Base-by-base conservation (phyloP, 768 basidiomycete species). In the Asterophora parasitica region DNA sequence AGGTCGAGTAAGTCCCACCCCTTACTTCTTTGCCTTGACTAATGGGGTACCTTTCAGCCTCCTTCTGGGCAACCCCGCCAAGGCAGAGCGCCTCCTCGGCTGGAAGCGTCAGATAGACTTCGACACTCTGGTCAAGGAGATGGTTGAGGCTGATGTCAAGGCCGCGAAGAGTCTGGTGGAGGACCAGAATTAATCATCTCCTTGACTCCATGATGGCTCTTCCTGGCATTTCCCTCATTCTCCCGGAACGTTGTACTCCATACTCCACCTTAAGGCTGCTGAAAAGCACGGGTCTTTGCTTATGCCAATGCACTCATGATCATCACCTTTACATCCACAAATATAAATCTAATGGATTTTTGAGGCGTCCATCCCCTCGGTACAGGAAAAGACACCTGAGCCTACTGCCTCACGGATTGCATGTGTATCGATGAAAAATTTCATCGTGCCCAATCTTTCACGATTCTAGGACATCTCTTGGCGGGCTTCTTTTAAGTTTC, bases 81-180 rank as follows among this genome's bases (percentile, higher is more conserved):
- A 97, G 71, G 94, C 95, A 0, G 92, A 96, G 65, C 79, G 76
- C 37, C 35, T 82, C 35, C 83, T 98, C 36, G 90, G 92, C 7
- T 97, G 94, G 94, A 92, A 86, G 66, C 84, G 95, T 51, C 74
- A 82, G 56, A 82, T 91, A 48, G 74, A 79, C 56, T 98, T 96
- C 62, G 82, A 92, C 53, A 67, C 77, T 30, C 81, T 98, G 51
- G 89, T 97, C 34, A 77, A 78, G 57, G 92, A 97, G 76, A 96
- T 97, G 94, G 91, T 96, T 19, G 74, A 77, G 27, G 79, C 85
- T 8, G 92, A 94, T 62, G 66, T 93, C 58, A 75, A 81, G 62
- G 83, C 87, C 40, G 78, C 83, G 42, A 75, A 72, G 53, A 85
- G 78, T 60, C 77, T 89, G 55, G 71, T 92, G 19, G 90, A 92